Percentiles rank a stretch among this genome's conserved stretches.
These are phyloP conservation scores for Crucibulum parvulum DNA, from an alignment of 1,284 basidiomycete genomes.

Conservation along the genomic window DNA sequence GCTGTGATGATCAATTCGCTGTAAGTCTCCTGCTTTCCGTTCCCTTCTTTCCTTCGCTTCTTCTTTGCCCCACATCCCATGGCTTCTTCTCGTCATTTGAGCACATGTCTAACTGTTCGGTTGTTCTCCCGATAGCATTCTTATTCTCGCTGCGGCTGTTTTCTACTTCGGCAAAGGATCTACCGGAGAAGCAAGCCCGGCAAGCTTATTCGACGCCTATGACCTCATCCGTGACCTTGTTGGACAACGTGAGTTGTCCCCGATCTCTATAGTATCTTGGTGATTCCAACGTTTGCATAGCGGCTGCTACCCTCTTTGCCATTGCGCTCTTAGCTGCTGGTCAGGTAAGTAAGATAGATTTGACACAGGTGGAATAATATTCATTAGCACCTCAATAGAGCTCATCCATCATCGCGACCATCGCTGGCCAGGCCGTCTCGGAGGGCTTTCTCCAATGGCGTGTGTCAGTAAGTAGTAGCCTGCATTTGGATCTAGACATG, in stretches of 20 bases:
- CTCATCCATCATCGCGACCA: slow-evolving; percentile 91
- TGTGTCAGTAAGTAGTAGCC: slow-evolving; percentile 67
- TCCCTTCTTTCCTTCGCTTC: too few species aligned
- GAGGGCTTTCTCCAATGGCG: slow-evolving; percentile 96
- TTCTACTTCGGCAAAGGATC: slow-evolving; percentile 69
- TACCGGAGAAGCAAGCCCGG: slow-evolving; percentile 47
- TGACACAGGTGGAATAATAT: not conserved
- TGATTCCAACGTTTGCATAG: slow-evolving; percentile 32
- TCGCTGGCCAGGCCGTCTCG: slow-evolving; percentile 92
- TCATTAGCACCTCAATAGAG: slow-evolving; percentile 52
- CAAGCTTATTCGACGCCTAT: slow-evolving; percentile 86
- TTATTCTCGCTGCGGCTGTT: slow-evolving; percentile 73
- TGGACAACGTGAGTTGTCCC: slow-evolving; percentile 62
- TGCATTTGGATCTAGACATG: not conserved
- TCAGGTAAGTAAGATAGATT: slow-evolving; percentile 44
- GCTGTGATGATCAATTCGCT: slow-evolving; percentile 90
- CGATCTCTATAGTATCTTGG: not conserved
- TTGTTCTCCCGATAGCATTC: slow-evolving; percentile 54
- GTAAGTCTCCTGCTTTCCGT: slow-evolving; percentile 41
- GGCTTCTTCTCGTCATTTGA: not conserved
- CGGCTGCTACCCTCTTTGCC: slow-evolving; percentile 86
- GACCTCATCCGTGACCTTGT: slow-evolving; percentile 71
- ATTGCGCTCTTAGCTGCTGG: slow-evolving; percentile 87
- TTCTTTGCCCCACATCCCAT: not conserved
- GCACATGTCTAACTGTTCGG: not conserved